A percentile compares a stretch with the other conserved stretches of the same genome.
These are phyloP conservation scores for Syncephalastrum monosporum DNA, from an alignment of 371 early-diverging fungal genomes.

Conservation along the genomic window DNA sequence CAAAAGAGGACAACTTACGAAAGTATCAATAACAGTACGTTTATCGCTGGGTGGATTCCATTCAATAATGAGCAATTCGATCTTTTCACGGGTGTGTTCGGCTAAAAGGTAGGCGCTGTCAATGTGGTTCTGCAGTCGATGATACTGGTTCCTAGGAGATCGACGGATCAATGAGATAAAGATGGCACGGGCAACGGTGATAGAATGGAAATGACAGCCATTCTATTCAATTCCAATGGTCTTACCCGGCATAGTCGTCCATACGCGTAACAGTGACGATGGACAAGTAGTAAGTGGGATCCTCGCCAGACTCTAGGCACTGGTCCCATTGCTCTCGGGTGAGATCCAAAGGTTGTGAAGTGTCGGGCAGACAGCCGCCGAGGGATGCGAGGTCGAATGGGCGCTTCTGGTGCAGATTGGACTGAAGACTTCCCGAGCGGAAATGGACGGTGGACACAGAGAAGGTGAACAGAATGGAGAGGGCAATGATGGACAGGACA, in stretches of 20 bases:
- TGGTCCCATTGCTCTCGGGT: slow-evolving; percentile 28
- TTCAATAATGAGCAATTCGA: slow-evolving; percentile 43
- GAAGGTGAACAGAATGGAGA: slow-evolving; percentile 17
- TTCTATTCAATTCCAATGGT: too few species aligned
- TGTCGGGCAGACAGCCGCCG: slow-evolving; percentile 15
- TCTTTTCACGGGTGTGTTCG: slow-evolving; percentile 38
- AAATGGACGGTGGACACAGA: slow-evolving; percentile 15
- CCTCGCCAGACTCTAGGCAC: slow-evolving; percentile 28
- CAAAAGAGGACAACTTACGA: slow-evolving; percentile 24
- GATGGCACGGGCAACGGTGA: too few species aligned
- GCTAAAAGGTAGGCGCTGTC: slow-evolving; percentile 43
- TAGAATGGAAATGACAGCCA: too few species aligned
- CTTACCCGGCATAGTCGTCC: slow-evolving; percentile 51
- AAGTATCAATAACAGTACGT: slow-evolving; percentile 37
- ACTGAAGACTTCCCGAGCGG: slow-evolving; percentile 3
- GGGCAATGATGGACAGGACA: slow-evolving; percentile 11
- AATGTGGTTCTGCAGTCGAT: slow-evolving; percentile 46
- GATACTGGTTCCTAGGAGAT: slow-evolving; percentile 34
- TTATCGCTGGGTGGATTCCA: slow-evolving; percentile 43
- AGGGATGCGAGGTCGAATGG: slow-evolving; percentile 1
- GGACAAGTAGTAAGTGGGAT: slow-evolving; percentile 28
- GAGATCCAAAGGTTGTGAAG: slow-evolving; percentile 12
- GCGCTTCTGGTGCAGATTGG: not conserved
- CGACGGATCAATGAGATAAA: too few species aligned
- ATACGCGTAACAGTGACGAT: slow-evolving; percentile 47